A percentile compares a stretch with the other conserved stretches of the same genome.
Conservation (phyloP, 2,329 filamentous ascomycete genomes). For the Cryphonectria parasitica region DNA sequence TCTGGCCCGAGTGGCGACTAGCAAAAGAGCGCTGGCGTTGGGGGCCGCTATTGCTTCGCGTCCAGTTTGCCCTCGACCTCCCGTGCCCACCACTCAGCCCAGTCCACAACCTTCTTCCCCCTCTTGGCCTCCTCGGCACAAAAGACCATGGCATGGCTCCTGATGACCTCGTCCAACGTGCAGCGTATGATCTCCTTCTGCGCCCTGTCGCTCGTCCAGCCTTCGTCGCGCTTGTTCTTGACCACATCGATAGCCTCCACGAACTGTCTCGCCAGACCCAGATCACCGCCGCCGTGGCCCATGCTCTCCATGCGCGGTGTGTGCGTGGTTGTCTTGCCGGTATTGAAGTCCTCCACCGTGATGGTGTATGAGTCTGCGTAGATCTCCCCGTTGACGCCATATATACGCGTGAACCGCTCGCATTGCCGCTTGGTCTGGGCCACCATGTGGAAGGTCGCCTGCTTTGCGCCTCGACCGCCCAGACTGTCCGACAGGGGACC, state of each 20-base stretch:
- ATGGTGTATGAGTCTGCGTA: constrained; percentile 82
- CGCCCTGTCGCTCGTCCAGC: constrained; percentile 68
- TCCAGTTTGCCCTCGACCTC: constrained; percentile 46
- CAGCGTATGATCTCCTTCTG: constrained; percentile 80
- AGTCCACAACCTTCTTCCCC: constrained; percentile 72
- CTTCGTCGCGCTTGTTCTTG: constrained; percentile 71
- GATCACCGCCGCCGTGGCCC: constrained; percentile 76
- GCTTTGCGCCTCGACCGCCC: constrained; percentile 70
- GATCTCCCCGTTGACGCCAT: constrained; percentile 85
- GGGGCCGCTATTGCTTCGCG: neutral
- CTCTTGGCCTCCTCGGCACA: constrained; percentile 86
- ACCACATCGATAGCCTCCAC: constrained; percentile 80
- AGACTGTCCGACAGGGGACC: constrained; percentile 33
- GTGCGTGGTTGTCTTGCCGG: constrained; percentile 57
- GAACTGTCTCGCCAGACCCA: constrained; percentile 80
- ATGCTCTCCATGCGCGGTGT: constrained; percentile 64
- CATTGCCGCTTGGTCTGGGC: constrained; percentile 88
- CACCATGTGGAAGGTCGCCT: constrained; percentile 91
- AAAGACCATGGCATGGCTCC: constrained; percentile 91
- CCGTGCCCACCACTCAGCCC: constrained; percentile 73
- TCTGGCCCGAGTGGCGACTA: neutral
- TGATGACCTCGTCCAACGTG: constrained; percentile 82
- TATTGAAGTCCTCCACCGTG: constrained; percentile 72
- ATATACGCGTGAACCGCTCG: constrained; percentile 81
- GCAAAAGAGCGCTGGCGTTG: neutral